A percentile compares a stretch with the other conserved stretches of the same genome.
These are phyloP conservation scores for Neurospora sp. DNA, from an alignment of 495 filamentous ascomycete genomes.

Conservation along the genomic window DNA sequence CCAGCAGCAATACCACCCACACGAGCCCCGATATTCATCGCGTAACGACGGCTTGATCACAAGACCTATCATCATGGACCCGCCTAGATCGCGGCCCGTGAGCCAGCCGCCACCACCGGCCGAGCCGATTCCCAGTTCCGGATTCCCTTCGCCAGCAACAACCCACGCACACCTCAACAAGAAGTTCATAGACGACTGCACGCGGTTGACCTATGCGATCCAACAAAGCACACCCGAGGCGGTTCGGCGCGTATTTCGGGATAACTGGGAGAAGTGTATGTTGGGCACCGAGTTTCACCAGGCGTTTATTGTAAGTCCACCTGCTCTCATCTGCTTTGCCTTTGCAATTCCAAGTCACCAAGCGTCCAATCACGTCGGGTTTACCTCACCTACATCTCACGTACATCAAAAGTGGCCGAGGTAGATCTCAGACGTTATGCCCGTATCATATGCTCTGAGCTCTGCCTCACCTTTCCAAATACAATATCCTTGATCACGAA, in stretches of 20 bases:
- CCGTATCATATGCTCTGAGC: not conserved
- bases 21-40: conserved; percentile 1
- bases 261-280: conserved; percentile 41
- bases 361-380: not conserved
- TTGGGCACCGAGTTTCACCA: conserved; percentile 42
- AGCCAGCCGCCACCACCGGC: conserved; percentile 6
- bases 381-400: not conserved
- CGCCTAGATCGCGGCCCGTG: conserved; percentile 17
- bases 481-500: too few species aligned
- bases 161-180: conserved; percentile 26
- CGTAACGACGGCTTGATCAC: conserved; percentile 1
- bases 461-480: not conserved
- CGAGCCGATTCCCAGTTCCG: conserved; percentile 3
- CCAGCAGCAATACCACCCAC: conserved; percentile 1
- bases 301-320: conserved; percentile 37
- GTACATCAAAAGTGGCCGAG: not conserved
- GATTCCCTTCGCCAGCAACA: conserved; percentile 30
- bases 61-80: conserved; percentile 34
- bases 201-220: conserved; percentile 31
- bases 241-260: conserved; percentile 33
- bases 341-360: not conserved
- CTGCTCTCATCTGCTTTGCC: not conserved
- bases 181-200: conserved; percentile 33
- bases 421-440: not conserved
- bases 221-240: conserved; percentile 32